Base-by-base conservation (phyloP, 345 rosid species). In the Acer negundo region DNA sequence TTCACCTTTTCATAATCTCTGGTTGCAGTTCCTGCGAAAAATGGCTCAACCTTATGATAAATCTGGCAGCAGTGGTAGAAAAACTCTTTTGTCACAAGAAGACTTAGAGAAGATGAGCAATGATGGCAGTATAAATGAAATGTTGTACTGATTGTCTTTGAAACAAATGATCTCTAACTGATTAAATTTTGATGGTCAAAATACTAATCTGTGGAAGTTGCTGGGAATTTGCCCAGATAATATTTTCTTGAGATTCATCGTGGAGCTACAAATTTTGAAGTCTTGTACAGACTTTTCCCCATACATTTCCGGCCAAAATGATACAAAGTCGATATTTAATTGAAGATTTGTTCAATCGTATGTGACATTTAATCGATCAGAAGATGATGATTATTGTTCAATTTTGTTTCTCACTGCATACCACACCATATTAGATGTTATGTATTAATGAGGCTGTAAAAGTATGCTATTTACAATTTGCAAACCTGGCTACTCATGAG, bases 1-100 rank as follows among this genome's bases (percentile, higher is more conserved):
- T 28, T 42, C 40, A 2, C 55, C 28, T 4, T 22, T 16, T 75
- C 31, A 4, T 59, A 63, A 26, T 58, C 17, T 28, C 40, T 19
- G 47, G 53, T 13, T 82, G 82, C 90, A 94, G 98, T 96, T 92
- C 76, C 91, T 94, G 16, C 84, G 97, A 70, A 96, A 91, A 87
- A 96, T 96, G 99, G 99, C 97, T 70, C 99, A 96, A 76, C 98
- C 99, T 13, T 91, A 91, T 80, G 98, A 94, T 68, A 94, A 89
- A 87, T 79, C 85, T 0, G 91, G 97, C 19, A 72, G 86, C 17
- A 79, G 82, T 11, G 91, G 85, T 26, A 86, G 82, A 82, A 93
- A 90, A 84, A 96, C 99, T 53, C 85, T 96, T 51, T 74, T 92
- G 78, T 88, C 98, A 17, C 97, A 96, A 80, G 94, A 90, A 75